Percentiles rank a stretch among this genome's conserved stretches.
phyloP scores from a whole-genome alignment of 2,329 filamentous ascomycete species.

The Penicillium sp. region DNA sequence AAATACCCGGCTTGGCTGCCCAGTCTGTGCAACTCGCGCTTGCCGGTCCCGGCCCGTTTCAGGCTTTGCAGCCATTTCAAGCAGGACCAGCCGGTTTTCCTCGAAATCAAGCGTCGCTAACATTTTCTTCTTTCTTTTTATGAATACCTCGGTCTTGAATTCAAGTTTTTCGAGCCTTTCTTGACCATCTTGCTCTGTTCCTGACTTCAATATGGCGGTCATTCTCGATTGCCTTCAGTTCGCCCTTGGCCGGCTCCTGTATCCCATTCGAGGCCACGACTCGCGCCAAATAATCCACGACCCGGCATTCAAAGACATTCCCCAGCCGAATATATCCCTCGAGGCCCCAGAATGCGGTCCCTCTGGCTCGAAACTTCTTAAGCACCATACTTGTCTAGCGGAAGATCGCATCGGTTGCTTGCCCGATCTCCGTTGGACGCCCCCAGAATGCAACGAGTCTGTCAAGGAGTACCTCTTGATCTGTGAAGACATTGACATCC shows the following conservation, averaged over 20 bases:
- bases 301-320: conserved; percentile 32
- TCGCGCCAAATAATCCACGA: conserved; percentile 31
- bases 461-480: conserved; percentile 38
- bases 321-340: conserved; percentile 35
- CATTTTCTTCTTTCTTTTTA: background rate
- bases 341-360: conserved; percentile 33
- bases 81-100: background rate
- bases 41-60: conserved; percentile 34
- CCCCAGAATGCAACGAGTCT: conserved; percentile 21
- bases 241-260: conserved; percentile 30
- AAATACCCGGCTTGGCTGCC: background rate
- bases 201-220: conserved; percentile 14
- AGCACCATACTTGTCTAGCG: conserved; percentile 32
- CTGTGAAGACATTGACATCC: conserved; percentile 41
- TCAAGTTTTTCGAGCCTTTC: background rate
- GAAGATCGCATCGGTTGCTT: conserved; percentile 31
- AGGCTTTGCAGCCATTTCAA: conserved; percentile 17
- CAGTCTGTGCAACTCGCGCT: conserved; percentile 1
- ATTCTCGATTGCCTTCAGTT: conserved; percentile 32
- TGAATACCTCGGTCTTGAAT: background rate
- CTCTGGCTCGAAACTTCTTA: conserved; percentile 32
- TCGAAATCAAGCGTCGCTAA: background rate
- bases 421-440: conserved; percentile 35
- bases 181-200: background rate
- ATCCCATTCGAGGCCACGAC: conserved; percentile 37